Conservation (phyloP, 2,329 filamentous ascomycete genomes). For the Emmonsiellopsis sp. region DNA sequence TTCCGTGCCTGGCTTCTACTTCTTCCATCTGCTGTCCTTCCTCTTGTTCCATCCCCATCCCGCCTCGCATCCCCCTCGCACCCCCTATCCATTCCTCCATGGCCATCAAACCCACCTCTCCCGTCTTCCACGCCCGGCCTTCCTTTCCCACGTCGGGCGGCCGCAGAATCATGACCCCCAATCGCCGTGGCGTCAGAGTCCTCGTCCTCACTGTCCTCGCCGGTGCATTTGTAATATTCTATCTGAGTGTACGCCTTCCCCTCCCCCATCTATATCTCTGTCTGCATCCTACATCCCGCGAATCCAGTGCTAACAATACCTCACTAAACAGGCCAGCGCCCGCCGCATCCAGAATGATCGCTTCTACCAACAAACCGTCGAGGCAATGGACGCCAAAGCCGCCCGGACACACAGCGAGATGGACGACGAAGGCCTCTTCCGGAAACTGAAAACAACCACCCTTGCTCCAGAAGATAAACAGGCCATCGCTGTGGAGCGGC, state of each 20-base stretch:
- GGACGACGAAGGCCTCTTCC: constrained; percentile 52
- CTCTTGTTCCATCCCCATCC: no score
- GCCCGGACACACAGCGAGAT: constrained; percentile 37
- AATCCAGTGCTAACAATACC: neutral
- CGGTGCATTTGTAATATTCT: constrained; percentile 59
- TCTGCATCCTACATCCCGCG: neutral
- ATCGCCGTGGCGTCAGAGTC: constrained; percentile 56
- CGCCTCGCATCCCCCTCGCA: no score
- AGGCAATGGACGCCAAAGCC: constrained; percentile 44
- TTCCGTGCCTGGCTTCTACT: no score
- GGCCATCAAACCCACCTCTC: neutral
- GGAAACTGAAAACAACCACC: constrained; percentile 59
- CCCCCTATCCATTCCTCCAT: no score
- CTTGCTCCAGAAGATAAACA: constrained; percentile 63
- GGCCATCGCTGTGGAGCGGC: constrained; percentile 51
- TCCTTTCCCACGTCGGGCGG: neutral
- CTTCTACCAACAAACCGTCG: constrained; percentile 49
- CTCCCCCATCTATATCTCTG: neutral
- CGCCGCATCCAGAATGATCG: constrained; percentile 32
- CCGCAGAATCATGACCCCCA: constrained; percentile 51
- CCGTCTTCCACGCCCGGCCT: neutral
- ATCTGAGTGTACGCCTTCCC: constrained; percentile 57
- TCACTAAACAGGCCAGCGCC: constrained; percentile 27
- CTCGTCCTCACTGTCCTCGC: constrained; percentile 57
- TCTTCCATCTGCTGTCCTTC: no score